Evolutionary conservation across 2,329 filamentous ascomycete genomes (phyloP).

Genomic region (Aspergillus sojae): DNA sequence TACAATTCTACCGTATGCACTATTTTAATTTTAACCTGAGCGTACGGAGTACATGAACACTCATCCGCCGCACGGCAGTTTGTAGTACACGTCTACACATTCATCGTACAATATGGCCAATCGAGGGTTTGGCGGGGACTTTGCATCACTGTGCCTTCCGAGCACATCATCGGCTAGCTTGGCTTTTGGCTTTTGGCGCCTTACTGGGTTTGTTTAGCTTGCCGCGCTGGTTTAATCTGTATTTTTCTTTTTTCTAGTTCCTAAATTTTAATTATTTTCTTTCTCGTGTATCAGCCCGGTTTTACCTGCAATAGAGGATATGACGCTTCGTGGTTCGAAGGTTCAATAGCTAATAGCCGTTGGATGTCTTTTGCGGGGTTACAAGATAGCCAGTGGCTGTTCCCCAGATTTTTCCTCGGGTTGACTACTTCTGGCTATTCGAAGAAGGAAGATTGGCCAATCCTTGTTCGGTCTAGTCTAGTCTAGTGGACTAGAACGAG

Average conservation of each 20-base stretch:
- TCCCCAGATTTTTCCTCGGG: neutral
- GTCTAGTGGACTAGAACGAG: neutral
- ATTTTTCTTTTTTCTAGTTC: neutral
- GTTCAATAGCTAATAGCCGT: neutral
- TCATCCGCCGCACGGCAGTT: neutral
- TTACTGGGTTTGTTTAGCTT: neutral
- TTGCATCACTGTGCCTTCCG: neutral
- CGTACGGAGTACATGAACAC: neutral
- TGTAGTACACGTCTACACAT: neutral
- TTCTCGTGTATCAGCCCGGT: neutral
- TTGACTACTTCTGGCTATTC: neutral
- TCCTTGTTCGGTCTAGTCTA: neutral
- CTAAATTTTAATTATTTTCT: neutral
- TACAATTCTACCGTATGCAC: neutral
- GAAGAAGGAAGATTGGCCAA: neutral
- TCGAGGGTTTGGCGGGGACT: neutral
- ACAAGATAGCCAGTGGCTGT: neutral
- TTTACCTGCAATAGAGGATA: neutral
- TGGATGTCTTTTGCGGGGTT: neutral
- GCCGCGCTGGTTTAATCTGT: neutral
- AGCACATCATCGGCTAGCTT: constrained; percentile 3
- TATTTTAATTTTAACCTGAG: neutral
- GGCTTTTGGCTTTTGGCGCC: neutral
- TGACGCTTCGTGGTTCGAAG: neutral
- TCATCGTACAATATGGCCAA: neutral